phyloP scores from a whole-genome alignment of 1,139 yeast genomes.

The Geotrichum cucujoidarum region DNA sequence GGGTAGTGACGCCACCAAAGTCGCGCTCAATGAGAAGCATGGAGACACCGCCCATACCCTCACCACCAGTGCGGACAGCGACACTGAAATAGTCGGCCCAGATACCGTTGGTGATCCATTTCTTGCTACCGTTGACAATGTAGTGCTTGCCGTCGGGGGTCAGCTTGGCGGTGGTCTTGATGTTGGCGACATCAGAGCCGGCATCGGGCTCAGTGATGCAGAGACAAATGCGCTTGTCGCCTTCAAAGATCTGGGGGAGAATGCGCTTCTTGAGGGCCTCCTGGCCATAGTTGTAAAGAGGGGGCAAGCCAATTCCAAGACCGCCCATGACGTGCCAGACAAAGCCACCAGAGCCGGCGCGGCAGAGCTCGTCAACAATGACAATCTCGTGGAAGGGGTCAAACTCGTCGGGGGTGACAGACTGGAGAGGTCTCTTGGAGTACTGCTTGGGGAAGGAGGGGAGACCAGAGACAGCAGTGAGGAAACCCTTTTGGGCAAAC shows the following conservation, averaged over 20 bases:
- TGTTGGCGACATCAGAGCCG: conserved; percentile 44
- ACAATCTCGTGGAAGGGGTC: conserved; percentile 40
- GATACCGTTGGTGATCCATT: conserved; percentile 45
- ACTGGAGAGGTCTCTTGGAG: conserved; percentile 33
- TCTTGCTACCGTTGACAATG: conserved; percentile 43
- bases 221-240: conserved; percentile 41
- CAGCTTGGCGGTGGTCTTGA: conserved; percentile 39
- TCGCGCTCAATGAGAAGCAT: conserved; percentile 40
- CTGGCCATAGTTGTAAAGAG: conserved; percentile 37
- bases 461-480: conserved; percentile 35
- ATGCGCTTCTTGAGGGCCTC: conserved; percentile 36
- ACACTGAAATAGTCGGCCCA: conserved; percentile 43
- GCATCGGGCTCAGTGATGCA: conserved; percentile 44
- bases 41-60: conserved; percentile 42
- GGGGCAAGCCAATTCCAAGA: conserved; percentile 41
- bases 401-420: conserved; percentile 37
- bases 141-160: conserved; percentile 41
- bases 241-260: conserved; percentile 37
- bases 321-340: conserved; percentile 42
- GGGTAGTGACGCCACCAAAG: conserved; percentile 39
- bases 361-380: conserved; percentile 39
- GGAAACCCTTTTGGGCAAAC: conserved; percentile 36
- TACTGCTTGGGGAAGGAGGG: conserved; percentile 35
- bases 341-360: conserved; percentile 42
- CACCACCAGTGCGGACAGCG: conserved; percentile 45